Evolutionary conservation across 1,139 yeast species (phyloP).

Genomic region (Yamadazyma blattariae): DNA sequence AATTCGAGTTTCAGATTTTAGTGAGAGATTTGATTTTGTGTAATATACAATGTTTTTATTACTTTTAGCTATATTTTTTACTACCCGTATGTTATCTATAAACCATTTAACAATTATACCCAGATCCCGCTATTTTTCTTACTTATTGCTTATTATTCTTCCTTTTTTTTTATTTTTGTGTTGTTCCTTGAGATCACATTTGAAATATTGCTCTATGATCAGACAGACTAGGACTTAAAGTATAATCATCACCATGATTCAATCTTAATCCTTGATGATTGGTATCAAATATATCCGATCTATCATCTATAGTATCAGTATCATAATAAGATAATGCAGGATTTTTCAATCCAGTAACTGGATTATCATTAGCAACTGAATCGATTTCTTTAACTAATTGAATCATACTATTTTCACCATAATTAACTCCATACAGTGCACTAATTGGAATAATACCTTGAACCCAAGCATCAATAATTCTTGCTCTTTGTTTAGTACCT

Average conservation of each 20-base stretch:
- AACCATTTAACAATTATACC: too few relatives aligned
- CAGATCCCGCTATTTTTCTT: too few relatives aligned
- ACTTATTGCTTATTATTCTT: too few relatives aligned
- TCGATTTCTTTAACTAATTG: conserved; percentile 52
- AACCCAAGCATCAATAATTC: conserved; percentile 58
- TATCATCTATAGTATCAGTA: conserved; percentile 21
- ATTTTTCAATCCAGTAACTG: conserved; percentile 41
- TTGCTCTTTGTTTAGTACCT: conserved; percentile 75
- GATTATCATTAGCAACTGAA: conserved; percentile 37
- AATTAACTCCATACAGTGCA: conserved; percentile 52
- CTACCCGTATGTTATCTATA: too few relatives aligned
- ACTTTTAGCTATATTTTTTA: too few relatives aligned
- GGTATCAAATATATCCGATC: conserved; percentile 30
- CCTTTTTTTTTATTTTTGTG: too few relatives aligned
- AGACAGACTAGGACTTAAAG: not conserved
- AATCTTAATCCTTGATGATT: conserved; percentile 28
- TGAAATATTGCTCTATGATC: conserved; percentile 12
- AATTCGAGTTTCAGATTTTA: too few relatives aligned
- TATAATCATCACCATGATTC: conserved; percentile 18
- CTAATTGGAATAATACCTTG: conserved; percentile 45
- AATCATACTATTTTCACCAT: conserved; percentile 65
- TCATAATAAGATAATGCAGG: conserved; percentile 46
- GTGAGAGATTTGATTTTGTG: too few relatives aligned
- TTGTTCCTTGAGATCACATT: too few relatives aligned
- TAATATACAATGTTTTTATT: too few relatives aligned